phyloP scores from a whole-genome alignment of 2,329 filamentous ascomycete species.

The Botrytis elliptica region DNA sequence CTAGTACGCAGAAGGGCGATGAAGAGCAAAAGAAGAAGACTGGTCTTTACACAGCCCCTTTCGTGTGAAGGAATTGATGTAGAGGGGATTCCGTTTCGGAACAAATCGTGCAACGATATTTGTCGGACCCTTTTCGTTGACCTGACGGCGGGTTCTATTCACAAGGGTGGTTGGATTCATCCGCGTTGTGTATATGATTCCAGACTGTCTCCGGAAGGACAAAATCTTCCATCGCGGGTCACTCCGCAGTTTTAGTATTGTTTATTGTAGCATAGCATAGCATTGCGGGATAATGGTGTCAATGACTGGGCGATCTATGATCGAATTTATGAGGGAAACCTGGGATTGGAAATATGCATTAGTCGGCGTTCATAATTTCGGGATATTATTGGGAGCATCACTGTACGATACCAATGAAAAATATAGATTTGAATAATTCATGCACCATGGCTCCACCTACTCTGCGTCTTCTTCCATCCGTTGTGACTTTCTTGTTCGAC shows the following conservation, averaged over 20 bases:
- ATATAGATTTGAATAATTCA: background rate
- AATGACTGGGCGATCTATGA: background rate
- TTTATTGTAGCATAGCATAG: constrained; percentile 12
- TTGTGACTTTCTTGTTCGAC: background rate
- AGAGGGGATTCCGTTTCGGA: too few relatives aligned
- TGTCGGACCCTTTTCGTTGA: background rate
- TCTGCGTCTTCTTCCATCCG: background rate
- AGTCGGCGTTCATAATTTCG: constrained; percentile 2
- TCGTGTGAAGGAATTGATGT: background rate
- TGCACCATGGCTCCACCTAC: background rate
- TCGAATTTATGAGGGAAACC: constrained; percentile 4
- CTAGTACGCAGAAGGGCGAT: constrained; percentile 32
- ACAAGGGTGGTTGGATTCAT: background rate
- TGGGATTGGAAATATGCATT: constrained; percentile 4
- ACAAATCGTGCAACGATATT: background rate
- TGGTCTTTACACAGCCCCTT: constrained; percentile 6
- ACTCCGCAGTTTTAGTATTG: constrained; percentile 3
- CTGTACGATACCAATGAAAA: constrained; percentile 14
- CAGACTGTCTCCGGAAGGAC: background rate
- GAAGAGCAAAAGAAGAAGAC: constrained; percentile 6
- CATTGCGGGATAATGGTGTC: constrained; percentile 3
- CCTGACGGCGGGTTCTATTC: background rate
- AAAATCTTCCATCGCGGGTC: background rate
- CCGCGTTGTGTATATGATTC: background rate
- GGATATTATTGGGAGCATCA: background rate